A percentile compares a stretch with the other conserved stretches of the same genome.
phyloP scores from a whole-genome alignment of 768 basidiomycete genomes.

The Agaricus sinodeliciosus region DNA sequence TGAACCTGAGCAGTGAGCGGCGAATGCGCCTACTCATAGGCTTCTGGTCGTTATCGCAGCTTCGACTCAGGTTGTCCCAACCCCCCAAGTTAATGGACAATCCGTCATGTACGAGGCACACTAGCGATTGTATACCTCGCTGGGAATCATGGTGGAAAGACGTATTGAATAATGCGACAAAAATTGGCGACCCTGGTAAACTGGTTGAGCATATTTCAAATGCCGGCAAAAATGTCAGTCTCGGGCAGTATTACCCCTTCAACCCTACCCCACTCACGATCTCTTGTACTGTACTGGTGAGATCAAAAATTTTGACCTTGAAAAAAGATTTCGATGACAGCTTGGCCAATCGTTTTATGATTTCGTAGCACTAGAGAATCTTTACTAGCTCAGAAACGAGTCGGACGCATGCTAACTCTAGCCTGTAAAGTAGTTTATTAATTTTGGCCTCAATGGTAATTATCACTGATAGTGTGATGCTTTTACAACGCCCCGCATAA shows the following conservation, averaged over 20 bases:
- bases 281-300: not conserved
- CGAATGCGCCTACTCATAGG: not conserved
- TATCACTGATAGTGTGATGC: no score
- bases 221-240: no score
- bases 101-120: not conserved
- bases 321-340: not conserved
- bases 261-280: no score
- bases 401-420: no score
- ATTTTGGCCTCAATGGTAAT: no score
- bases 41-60: slow-evolving; percentile 1
- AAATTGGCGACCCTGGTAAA: not conserved
- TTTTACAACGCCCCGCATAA: no score
- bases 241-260: no score
- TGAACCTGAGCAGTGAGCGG: not conserved
- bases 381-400: no score
- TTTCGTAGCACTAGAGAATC: not conserved
- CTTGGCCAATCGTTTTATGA: not conserved
- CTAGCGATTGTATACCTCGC: not conserved
- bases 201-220: not conserved
- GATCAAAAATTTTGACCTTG: not conserved
- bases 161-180: not conserved
- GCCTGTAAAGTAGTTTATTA: no score
- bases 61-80: not conserved
- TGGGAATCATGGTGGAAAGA: slow-evolving; percentile 1
- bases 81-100: not conserved